These are phyloP conservation scores for Pseudopyricularia javanii DNA, from an alignment of 2,329 filamentous ascomycete genomes.

Conservation along the genomic window DNA sequence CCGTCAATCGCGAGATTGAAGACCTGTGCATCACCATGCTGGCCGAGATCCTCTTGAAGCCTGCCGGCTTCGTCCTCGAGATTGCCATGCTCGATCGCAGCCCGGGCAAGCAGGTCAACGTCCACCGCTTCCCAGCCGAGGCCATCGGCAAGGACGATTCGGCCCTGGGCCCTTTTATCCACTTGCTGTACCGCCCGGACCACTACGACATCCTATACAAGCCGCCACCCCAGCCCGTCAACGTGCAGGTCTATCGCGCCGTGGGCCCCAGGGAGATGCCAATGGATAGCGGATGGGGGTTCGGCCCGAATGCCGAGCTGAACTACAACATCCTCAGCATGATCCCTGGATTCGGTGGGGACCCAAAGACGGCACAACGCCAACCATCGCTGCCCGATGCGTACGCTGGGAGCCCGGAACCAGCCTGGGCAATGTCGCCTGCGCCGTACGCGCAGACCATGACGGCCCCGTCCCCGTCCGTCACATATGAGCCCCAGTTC, in stretches of 20 bases:
- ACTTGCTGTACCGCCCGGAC: constrained; percentile 56
- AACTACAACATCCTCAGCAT: constrained; percentile 31
- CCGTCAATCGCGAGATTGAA: constrained; percentile 74
- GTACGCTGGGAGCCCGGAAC: background rate
- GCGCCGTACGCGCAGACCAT: background rate
- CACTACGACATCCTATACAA: constrained; percentile 90
- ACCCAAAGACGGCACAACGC: constrained; percentile 7
- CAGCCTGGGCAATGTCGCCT: background rate
- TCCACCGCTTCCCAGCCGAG: constrained; percentile 50
- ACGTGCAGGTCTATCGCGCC: constrained; percentile 42
- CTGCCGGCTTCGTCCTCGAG: constrained; percentile 67
- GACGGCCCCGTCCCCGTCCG: background rate
- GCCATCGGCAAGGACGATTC: constrained; percentile 30
- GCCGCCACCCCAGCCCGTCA: constrained; percentile 16
- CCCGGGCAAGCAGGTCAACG: constrained; percentile 62
- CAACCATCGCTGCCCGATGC: background rate
- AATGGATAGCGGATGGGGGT: constrained; percentile 10
- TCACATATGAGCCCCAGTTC: background rate
- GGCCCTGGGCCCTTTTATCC: constrained; percentile 36
- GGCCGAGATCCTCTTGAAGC: constrained; percentile 67
- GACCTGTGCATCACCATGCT: constrained; percentile 73
- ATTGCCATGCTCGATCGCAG: constrained; percentile 88
- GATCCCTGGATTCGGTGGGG: constrained; percentile 30
- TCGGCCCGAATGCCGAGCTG: constrained; percentile 27
- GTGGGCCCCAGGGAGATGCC: constrained; percentile 11